phyloP scores from a whole-genome alignment of 192 early-diverging fungal genomes.

The Neocallimastix lanati region DNA sequence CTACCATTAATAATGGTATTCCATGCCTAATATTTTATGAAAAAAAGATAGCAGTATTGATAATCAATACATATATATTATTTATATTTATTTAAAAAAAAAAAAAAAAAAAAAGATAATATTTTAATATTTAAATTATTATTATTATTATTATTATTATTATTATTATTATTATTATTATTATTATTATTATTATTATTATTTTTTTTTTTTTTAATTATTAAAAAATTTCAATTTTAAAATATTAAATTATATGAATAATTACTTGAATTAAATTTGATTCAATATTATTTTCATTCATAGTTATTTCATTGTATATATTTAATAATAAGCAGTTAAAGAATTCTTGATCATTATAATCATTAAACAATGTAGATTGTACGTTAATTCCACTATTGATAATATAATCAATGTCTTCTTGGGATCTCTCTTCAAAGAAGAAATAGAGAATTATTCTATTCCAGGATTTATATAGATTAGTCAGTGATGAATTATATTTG shows the following conservation, averaged over 20 bases:
- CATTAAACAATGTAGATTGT: background rate
- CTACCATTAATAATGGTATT: background rate
- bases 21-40: background rate
- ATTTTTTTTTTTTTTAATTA: no score
- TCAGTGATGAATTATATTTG: background rate
- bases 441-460: background rate
- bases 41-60: no score
- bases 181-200: no score
- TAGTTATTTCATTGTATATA: background rate
- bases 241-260: no score
- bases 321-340: background rate
- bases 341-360: background rate
- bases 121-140: no score
- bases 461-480: background rate
- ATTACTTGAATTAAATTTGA: background rate
- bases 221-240: no score
- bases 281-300: background rate
- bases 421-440: background rate
- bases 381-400: background rate
- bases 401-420: background rate
- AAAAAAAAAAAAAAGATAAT: no score
- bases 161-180: no score
- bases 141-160: no score
- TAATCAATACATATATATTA: no score
- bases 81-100: no score